Evolutionary conservation across 2,329 filamentous ascomycete species (phyloP).

Genomic region (Trichoderma arundinaceum): DNA sequence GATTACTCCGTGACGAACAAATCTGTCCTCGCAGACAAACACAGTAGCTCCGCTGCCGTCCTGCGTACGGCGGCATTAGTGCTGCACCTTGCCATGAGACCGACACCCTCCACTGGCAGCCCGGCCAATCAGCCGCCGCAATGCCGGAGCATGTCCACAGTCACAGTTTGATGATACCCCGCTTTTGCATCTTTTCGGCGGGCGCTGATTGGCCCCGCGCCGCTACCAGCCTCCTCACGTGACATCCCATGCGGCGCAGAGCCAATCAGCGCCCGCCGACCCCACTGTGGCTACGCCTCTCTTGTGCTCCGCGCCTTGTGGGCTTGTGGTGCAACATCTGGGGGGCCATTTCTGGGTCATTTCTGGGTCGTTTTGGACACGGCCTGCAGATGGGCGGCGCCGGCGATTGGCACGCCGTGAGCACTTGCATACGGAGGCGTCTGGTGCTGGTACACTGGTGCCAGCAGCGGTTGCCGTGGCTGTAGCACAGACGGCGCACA

Average conservation of each 20-base stretch:
- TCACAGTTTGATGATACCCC: slow-evolving; percentile 20
- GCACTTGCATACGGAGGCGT: slow-evolving; percentile 23
- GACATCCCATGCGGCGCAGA: background rate
- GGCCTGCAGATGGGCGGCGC: slow-evolving; percentile 14
- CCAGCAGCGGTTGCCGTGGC: background rate
- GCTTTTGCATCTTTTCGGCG: background rate
- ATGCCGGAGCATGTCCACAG: slow-evolving; percentile 11
- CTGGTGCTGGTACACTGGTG: slow-evolving; percentile 6
- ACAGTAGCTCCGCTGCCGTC: slow-evolving; percentile 22
- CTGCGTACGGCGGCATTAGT: slow-evolving; percentile 18
- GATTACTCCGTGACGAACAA: too few species aligned
- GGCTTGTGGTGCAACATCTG: slow-evolving; percentile 18
- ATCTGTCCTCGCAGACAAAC: slow-evolving; percentile 17
- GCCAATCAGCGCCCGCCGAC: slow-evolving; percentile 4
- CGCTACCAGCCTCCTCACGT: slow-evolving; percentile 22
- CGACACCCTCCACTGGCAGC: slow-evolving; percentile 18
- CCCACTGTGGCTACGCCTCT: slow-evolving; percentile 23
- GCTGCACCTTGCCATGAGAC: slow-evolving; percentile 28
- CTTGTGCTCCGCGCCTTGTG: slow-evolving; percentile 11
- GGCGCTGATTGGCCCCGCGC: background rate
- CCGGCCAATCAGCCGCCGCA: slow-evolving; percentile 8
- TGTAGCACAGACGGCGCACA: background rate
- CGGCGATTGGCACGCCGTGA: slow-evolving; percentile 15
- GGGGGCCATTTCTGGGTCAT: slow-evolving; percentile 1
- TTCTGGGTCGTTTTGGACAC: slow-evolving; percentile 6